Conservation (phyloP, 2,329 filamentous ascomycete genomes). For the Trichophyton rubrum region DNA sequence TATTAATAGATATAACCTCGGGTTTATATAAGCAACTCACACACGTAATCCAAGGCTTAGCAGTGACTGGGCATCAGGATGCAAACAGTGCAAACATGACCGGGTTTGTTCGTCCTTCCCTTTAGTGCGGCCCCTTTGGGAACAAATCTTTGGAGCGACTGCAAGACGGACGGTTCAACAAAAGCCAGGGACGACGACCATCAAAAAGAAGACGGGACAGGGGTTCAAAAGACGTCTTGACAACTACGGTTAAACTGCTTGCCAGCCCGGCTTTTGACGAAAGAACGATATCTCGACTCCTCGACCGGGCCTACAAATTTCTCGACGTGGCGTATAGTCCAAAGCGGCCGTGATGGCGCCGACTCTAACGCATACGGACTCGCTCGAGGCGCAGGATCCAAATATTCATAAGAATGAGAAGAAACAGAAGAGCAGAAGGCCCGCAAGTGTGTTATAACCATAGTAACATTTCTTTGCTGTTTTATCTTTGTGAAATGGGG, state of each 20-base stretch:
- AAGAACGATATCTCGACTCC: neutral
- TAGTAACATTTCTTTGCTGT: neutral
- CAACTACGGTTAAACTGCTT: neutral
- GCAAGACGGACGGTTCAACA: neutral
- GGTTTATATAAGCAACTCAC: neutral
- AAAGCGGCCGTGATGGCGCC: slow-evolving; percentile 28
- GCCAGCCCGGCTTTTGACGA: neutral
- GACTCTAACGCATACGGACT: slow-evolving; percentile 29
- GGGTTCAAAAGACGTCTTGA: too few species aligned
- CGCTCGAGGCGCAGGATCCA: slow-evolving; percentile 33
- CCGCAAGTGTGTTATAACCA: slow-evolving; percentile 55
- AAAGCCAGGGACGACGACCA: neutral
- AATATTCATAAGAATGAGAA: slow-evolving; percentile 42
- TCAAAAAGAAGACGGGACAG: neutral
- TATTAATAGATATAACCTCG: neutral
- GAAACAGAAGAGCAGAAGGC: slow-evolving; percentile 83
- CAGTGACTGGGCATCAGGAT: neutral
- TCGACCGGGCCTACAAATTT: neutral
- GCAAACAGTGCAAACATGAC: neutral
- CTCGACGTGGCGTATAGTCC: neutral
- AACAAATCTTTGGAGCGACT: too few species aligned
- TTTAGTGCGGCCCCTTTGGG: neutral
- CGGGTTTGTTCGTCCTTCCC: neutral
- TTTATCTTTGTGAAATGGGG: slow-evolving; percentile 4
- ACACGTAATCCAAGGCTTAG: neutral